Conservation (phyloP, 1,284 basidiomycete species). For the Moesziomyces globuligerus region DNA sequence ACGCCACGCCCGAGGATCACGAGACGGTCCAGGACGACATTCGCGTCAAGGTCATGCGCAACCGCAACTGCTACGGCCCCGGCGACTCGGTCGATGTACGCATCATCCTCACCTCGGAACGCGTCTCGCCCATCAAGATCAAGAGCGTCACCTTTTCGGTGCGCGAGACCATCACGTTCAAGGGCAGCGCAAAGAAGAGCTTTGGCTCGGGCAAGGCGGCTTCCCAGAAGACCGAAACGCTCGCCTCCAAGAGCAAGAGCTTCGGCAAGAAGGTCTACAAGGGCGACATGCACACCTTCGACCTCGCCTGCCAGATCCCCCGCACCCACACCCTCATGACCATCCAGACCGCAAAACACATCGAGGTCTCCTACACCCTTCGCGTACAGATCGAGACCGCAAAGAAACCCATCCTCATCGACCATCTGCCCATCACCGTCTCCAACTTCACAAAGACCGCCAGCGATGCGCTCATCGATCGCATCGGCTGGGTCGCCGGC, state of each 20-base stretch:
- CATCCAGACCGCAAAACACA: slow-evolving; percentile 64
- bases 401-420: slow-evolving; percentile 62
- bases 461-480: slow-evolving; percentile 36
- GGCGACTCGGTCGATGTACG: slow-evolving; percentile 57
- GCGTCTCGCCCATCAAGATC: slow-evolving; percentile 56
- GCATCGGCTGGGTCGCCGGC: slow-evolving; percentile 62
- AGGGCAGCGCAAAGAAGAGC: slow-evolving; percentile 43
- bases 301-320: slow-evolving; percentile 55
- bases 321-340: slow-evolving; percentile 62
- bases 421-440: slow-evolving; percentile 62
- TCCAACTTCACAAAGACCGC: slow-evolving; percentile 51
- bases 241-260: slow-evolving; percentile 54
- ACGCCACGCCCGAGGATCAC: slow-evolving; percentile 54
- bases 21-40: slow-evolving; percentile 48
- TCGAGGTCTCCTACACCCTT: slow-evolving; percentile 63
- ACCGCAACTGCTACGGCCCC: slow-evolving; percentile 56
- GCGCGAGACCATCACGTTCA: slow-evolving; percentile 63
- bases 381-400: slow-evolving; percentile 59
- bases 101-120: slow-evolving; percentile 51
- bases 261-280: slow-evolving; percentile 64
- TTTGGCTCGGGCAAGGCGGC: slow-evolving; percentile 42
- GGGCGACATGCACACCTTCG: slow-evolving; percentile 61
- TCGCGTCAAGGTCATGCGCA: slow-evolving; percentile 51
- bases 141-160: slow-evolving; percentile 56
- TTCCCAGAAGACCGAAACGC: slow-evolving; percentile 51